phyloP scores from a whole-genome alignment of 2,329 filamentous ascomycete genomes.

The Orbilia brochopaga region DNA sequence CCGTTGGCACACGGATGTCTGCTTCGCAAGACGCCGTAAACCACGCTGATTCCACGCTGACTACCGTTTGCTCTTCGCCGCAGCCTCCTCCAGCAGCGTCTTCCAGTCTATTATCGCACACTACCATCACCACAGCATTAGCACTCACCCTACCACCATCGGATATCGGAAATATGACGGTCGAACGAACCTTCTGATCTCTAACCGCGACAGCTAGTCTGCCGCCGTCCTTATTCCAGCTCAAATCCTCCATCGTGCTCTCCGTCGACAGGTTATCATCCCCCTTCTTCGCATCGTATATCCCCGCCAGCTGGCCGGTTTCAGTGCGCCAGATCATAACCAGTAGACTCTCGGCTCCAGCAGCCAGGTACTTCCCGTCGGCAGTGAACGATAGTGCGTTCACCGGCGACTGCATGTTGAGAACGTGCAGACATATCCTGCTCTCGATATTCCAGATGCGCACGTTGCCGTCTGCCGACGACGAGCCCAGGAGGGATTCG shows the following conservation, averaged over 20 bases:
- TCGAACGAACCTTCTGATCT: slow-evolving; percentile 38
- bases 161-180: background rate
- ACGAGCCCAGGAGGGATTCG: slow-evolving; percentile 35
- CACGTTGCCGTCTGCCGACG: slow-evolving; percentile 43
- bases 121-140: slow-evolving; percentile 8
- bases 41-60: too few relatives aligned
- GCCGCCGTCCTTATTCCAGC: slow-evolving; percentile 35
- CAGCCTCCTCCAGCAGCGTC: slow-evolving; percentile 36
- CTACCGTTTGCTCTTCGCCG: slow-evolving; percentile 36
- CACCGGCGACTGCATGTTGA: slow-evolving; percentile 47
- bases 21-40: too few relatives aligned
- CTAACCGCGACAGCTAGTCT: slow-evolving; percentile 39
- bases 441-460: slow-evolving; percentile 47
- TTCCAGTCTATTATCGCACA: slow-evolving; percentile 47
- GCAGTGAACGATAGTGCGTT: slow-evolving; percentile 33
- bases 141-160: background rate
- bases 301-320: slow-evolving; percentile 37
- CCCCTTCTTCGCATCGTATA: slow-evolving; percentile 43
- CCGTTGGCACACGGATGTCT: too few relatives aligned
- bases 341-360: slow-evolving; percentile 36
- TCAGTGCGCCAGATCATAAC: slow-evolving; percentile 49
- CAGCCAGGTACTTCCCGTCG: slow-evolving; percentile 44
- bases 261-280: slow-evolving; percentile 31
- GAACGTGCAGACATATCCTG: slow-evolving; percentile 46
- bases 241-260: slow-evolving; percentile 45